These are phyloP conservation scores for Amaranthus palmeri DNA, from an alignment of 148 eudicot genomes.

Conservation along the genomic window DNA sequence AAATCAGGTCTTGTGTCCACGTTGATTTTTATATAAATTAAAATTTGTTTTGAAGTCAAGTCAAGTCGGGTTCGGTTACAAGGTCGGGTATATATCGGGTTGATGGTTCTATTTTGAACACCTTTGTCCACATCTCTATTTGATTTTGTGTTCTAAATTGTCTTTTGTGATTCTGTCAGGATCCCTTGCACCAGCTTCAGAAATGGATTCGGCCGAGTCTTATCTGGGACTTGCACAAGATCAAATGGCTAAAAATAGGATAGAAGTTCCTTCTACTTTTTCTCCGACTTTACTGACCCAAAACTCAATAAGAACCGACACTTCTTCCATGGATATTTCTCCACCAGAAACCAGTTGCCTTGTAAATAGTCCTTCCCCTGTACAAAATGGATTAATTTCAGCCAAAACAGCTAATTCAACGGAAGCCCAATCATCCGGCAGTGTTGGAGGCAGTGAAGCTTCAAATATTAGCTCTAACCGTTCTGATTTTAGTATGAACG, in stretches of 20 bases:
- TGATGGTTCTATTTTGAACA: too few species aligned
- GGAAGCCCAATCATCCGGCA: constrained; percentile 54
- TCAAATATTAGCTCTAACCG: constrained; percentile 68
- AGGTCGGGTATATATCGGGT: too few species aligned
- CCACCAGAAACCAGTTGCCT: constrained; percentile 45
- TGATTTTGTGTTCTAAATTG: constrained; percentile 12
- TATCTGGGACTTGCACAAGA: constrained; percentile 28
- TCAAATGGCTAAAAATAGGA: constrained; percentile 29
- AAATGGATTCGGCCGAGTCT: constrained; percentile 27
- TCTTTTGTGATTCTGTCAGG: constrained; percentile 30
- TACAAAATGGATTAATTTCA: constrained; percentile 25
- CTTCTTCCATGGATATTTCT: constrained; percentile 35
- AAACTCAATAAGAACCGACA: constrained; percentile 32
- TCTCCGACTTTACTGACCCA: constrained; percentile 36
- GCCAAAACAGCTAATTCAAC: constrained; percentile 34
- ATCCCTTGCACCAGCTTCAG: constrained; percentile 26
- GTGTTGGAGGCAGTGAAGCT: constrained; percentile 55
- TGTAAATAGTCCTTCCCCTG: constrained; percentile 52
- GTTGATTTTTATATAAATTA: too few species aligned
- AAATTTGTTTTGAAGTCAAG: too few species aligned
- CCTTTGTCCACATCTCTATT: neutral
- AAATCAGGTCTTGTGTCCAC: too few species aligned
- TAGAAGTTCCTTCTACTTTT: constrained; percentile 26
- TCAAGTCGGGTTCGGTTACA: too few species aligned
- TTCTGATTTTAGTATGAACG: constrained; percentile 71